Conservation (phyloP, 352 stramenopile species). For the Albugo candida region DNA sequence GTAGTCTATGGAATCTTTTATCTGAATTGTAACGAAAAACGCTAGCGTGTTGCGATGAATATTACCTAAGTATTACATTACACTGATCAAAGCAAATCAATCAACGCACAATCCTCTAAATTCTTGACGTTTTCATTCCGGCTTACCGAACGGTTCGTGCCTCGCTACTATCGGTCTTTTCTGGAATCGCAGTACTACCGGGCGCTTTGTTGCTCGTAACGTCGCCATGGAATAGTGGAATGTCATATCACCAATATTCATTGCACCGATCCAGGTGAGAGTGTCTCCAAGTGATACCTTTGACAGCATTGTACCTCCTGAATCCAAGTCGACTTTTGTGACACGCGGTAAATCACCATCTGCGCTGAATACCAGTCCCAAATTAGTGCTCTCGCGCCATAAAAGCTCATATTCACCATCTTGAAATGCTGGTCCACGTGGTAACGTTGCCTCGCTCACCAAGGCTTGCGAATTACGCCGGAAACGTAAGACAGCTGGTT, state of each 20-base stretch:
- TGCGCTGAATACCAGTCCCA: slow-evolving; percentile 70
- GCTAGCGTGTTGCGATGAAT: no score
- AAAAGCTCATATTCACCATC: slow-evolving; percentile 57
- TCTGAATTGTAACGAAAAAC: no score
- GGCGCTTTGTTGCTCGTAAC: slow-evolving; percentile 57
- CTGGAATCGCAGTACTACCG: slow-evolving; percentile 63
- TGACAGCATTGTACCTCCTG: slow-evolving; percentile 41
- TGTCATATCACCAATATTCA: slow-evolving; percentile 52
- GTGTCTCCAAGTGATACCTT: slow-evolving; percentile 55
- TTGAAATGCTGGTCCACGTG: not conserved
- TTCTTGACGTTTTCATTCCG: no score
- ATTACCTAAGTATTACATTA: no score
- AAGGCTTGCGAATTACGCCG: slow-evolving; percentile 12
- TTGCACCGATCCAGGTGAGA: slow-evolving; percentile 54
- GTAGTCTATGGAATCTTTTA: no score
- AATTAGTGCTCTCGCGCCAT: slow-evolving; percentile 66
- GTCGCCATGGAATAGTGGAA: slow-evolving; percentile 78
- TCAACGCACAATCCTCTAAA: no score
- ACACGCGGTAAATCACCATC: slow-evolving; percentile 56
- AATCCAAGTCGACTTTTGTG: slow-evolving; percentile 68
- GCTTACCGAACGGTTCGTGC: no score
- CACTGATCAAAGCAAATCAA: no score
- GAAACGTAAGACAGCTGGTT: slow-evolving; percentile 48
- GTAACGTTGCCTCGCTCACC: not conserved
- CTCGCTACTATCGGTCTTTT: no score